Evolutionary conservation across 257 asterid species (phyloP).

Genomic region (Fraxinus pennsylvanica): DNA sequence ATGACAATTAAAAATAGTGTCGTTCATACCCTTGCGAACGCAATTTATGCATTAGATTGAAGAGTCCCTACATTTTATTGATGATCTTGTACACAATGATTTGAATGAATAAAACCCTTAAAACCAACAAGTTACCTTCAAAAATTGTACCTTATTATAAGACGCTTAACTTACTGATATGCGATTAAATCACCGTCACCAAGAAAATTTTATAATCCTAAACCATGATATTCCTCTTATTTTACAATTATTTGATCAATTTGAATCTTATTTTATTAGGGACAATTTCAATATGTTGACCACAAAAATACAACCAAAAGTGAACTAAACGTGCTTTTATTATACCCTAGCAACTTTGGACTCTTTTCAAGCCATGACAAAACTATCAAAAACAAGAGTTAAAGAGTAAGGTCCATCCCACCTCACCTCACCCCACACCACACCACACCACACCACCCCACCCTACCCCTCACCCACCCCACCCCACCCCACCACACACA

Average conservation of each 20-base stretch:
- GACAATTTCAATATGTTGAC: neutral
- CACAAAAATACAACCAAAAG: constrained; percentile 27
- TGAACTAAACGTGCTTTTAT: constrained; percentile 34
- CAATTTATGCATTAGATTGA: too few species aligned
- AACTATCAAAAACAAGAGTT: constrained; percentile 6
- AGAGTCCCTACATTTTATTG: too few species aligned
- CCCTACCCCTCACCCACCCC: neutral
- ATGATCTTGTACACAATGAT: too few species aligned
- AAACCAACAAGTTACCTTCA: too few species aligned
- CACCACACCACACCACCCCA: neutral
- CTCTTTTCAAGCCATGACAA: constrained; percentile 31
- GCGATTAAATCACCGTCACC: neutral
- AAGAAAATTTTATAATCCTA: neutral
- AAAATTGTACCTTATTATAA: neutral
- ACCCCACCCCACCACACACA: neutral
- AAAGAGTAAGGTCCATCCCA: neutral
- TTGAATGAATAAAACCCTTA: too few species aligned
- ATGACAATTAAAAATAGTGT: neutral
- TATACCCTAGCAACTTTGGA: constrained; percentile 36
- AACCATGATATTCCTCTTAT: neutral
- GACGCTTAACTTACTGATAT: neutral
- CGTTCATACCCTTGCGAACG: too few species aligned
- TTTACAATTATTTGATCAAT: neutral
- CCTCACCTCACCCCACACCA: too few species aligned
- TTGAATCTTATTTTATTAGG: neutral